phyloP scores from a whole-genome alignment of 2,329 filamentous ascomycete species.

The Phialemoniopsis sp. region DNA sequence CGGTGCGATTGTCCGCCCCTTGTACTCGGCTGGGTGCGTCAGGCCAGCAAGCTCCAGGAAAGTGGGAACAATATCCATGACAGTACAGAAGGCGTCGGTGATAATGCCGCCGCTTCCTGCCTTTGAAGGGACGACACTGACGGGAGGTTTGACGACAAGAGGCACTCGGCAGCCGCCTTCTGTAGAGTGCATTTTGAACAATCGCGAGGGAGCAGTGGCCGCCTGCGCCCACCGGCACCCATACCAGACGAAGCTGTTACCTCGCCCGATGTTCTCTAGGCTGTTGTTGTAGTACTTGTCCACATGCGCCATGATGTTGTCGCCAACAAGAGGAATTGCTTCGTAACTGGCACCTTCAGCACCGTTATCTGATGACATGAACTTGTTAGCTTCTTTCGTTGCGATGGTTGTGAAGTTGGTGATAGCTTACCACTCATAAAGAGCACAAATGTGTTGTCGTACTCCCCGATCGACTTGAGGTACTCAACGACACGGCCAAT shows the following conservation, averaged over 20 bases:
- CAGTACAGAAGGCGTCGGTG: constrained; percentile 44
- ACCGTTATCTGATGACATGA: constrained; percentile 52
- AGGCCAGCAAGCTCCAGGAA: constrained; percentile 42
- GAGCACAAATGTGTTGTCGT: constrained; percentile 60
- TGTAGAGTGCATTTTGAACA: constrained; percentile 30
- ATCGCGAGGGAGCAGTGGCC: constrained; percentile 18
- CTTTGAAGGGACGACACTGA: not conserved
- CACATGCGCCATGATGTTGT: constrained; percentile 14
- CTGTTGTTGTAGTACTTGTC: constrained; percentile 53
- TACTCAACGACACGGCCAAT: constrained; percentile 56
- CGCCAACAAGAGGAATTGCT: constrained; percentile 12
- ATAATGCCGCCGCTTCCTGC: constrained; percentile 17
- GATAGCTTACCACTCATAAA: constrained; percentile 49
- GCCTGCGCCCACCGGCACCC: constrained; percentile 46
- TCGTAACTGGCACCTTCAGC: constrained; percentile 20
- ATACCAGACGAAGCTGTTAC: constrained; percentile 53
- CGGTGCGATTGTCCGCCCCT: constrained; percentile 22
- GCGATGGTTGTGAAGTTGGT: too few species aligned
- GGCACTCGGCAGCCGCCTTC: constrained; percentile 49
- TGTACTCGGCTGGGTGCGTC: constrained; percentile 44
- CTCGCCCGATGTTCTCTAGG: constrained; percentile 50
- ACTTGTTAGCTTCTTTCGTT: too few species aligned
- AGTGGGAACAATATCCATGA: constrained; percentile 46
- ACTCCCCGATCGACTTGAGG: constrained; percentile 49
- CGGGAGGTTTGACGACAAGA: constrained; percentile 30